phyloP scores from a whole-genome alignment of 2,329 filamentous ascomycete genomes.

The Penicillium fuscoglaucum region DNA sequence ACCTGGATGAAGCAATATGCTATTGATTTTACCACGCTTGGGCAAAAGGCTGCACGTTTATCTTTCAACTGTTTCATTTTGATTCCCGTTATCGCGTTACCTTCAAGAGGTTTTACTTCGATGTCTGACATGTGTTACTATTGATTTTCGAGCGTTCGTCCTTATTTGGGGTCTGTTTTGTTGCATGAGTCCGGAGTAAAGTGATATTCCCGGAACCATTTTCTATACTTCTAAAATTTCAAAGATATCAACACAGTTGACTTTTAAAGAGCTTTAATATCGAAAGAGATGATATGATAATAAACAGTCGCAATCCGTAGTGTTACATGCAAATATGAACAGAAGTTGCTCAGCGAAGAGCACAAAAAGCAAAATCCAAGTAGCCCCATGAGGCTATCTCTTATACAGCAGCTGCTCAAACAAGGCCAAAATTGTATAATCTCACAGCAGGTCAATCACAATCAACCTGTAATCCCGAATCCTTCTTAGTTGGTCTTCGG shows the following conservation, averaged over 20 bases:
- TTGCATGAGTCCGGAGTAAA: conserved; percentile 25
- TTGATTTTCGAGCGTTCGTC: conserved; percentile 17
- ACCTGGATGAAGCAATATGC: not conserved
- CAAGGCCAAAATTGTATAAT: conserved; percentile 4
- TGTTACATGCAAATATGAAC: conserved; percentile 15
- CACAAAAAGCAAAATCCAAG: not conserved
- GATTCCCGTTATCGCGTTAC: not conserved
- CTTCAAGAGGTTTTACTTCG: conserved; percentile 1
- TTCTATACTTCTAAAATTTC: conserved; percentile 12
- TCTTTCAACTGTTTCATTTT: conserved; percentile 2
- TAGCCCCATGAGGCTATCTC: not conserved
- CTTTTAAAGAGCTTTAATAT: not conserved
- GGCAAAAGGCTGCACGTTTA: not conserved
- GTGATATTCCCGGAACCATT: conserved; percentile 13
- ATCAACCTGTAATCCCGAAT: not conserved
- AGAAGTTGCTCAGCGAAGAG: conserved; percentile 7
- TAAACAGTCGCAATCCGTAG: conserved; percentile 7
- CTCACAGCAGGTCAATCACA: conserved; percentile 2
- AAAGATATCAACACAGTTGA: not conserved
- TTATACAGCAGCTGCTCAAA: conserved; percentile 1
- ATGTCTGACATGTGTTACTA: conserved; percentile 21
- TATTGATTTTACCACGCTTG: not conserved
- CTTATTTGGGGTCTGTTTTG: conserved; percentile 9
- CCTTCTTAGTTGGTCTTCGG: conserved; percentile 70
- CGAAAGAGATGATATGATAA: not conserved